A percentile compares a stretch with the other conserved stretches of the same genome.
These are phyloP conservation scores for Wickerhamomyces bisporus DNA, from an alignment of 805 yeast genomes.

Conservation along the genomic window DNA sequence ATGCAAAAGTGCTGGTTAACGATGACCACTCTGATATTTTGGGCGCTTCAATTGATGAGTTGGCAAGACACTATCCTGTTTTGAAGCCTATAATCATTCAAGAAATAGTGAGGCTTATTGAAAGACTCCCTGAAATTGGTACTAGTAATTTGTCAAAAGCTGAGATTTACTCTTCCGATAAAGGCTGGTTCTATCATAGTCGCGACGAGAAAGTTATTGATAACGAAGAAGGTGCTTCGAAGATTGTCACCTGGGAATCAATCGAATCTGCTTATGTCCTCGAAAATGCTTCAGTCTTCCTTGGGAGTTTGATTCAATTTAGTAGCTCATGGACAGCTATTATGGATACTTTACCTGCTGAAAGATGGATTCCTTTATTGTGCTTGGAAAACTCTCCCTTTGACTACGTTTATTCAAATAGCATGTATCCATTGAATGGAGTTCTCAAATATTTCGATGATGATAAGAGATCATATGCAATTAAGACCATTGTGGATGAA, in stretches of 20 bases:
- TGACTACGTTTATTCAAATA: conserved; percentile 53
- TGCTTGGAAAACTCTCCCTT: conserved; percentile 51
- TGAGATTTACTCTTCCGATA: conserved; percentile 38
- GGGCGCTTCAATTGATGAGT: conserved; percentile 71
- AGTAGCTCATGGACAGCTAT: conserved; percentile 25
- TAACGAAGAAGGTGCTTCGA: conserved; percentile 35
- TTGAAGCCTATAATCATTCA: conserved; percentile 54
- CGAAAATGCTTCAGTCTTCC: conserved; percentile 42
- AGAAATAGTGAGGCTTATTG: conserved; percentile 41
- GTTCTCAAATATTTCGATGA: conserved; percentile 54
- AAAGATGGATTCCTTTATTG: conserved; percentile 44
- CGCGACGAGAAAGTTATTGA: conserved; percentile 37
- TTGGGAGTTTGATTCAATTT: conserved; percentile 45
- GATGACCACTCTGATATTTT: conserved; percentile 49
- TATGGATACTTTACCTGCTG: conserved; percentile 31
- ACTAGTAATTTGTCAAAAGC: conserved; percentile 33
- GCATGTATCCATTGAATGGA: conserved; percentile 47
- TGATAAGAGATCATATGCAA: conserved; percentile 44
- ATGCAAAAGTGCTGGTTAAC: conserved; percentile 49
- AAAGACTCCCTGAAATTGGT: conserved; percentile 36
- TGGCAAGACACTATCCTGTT: conserved; percentile 78
- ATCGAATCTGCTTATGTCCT: conserved; percentile 38
- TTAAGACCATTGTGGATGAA: conserved; percentile 29
- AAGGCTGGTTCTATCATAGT: conserved; percentile 36
- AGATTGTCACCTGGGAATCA: conserved; percentile 49